These are phyloP conservation scores for Furcasterigmium furcatum DNA, from an alignment of 2,329 filamentous ascomycete species.

Conservation along the genomic window DNA sequence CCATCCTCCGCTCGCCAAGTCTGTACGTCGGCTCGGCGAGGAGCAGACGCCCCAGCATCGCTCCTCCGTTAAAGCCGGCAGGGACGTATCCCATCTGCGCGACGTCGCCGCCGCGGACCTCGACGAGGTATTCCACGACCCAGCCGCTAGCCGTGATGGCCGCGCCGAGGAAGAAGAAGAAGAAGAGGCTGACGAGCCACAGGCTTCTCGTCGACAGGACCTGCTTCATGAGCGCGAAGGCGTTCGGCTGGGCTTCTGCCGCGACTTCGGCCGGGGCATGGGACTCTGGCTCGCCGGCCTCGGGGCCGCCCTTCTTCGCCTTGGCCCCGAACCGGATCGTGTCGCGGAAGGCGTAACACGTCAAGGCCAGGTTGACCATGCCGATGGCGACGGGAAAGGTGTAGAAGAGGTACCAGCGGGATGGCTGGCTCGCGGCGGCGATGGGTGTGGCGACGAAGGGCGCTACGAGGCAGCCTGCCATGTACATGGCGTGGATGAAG, in stretches of 20 bases:
- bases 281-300: neutral
- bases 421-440: conserved; percentile 30
- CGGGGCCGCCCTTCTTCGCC: neutral
- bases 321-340: conserved; percentile 24
- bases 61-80: conserved; percentile 56
- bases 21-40: conserved; percentile 58
- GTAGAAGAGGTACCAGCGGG: conserved; percentile 55
- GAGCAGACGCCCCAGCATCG: conserved; percentile 51
- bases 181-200: conserved; percentile 60
- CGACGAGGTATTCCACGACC: conserved; percentile 63
- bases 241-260: conserved; percentile 15
- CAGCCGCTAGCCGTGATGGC: conserved; percentile 55
- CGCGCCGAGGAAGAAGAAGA: conserved; percentile 60
- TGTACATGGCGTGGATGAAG: conserved; percentile 63
- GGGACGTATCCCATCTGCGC: conserved; percentile 59
- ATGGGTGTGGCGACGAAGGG: conserved; percentile 53
- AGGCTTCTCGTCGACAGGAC: conserved; percentile 42
- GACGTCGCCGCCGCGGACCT: conserved; percentile 54
- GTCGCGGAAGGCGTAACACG: conserved; percentile 47
- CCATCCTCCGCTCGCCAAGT: conserved; percentile 55
- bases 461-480: conserved; percentile 51
- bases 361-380: conserved; percentile 43
- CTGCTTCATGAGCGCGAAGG: conserved; percentile 40
- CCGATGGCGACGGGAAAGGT: conserved; percentile 50
- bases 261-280: neutral